Conservation (phyloP, 805 yeast genomes). For the Zygoascus bituminiphila region DNA sequence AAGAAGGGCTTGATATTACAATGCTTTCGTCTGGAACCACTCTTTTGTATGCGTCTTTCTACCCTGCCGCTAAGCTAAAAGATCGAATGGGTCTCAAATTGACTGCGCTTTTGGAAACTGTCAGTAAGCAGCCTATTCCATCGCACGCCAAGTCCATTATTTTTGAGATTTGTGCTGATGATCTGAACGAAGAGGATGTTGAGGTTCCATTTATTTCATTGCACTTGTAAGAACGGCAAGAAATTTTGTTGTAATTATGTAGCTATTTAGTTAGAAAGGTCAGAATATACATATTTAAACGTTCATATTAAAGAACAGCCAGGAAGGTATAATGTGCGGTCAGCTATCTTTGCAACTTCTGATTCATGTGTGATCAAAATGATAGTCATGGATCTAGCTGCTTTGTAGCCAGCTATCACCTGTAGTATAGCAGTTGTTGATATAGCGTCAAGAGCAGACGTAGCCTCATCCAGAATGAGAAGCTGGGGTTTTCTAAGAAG, state of each 20-base stretch:
- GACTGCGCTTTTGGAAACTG: conserved; percentile 71
- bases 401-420: conserved; percentile 35
- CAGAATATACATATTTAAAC: neutral
- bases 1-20: conserved; percentile 79
- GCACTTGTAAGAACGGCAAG: conserved; percentile 31
- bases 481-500: conserved; percentile 59
- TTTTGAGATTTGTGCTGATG: conserved; percentile 89
- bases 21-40: conserved; percentile 92
- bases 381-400: conserved; percentile 36
- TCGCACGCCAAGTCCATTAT: conserved; percentile 67
- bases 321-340: conserved; percentile 28
- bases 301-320: neutral
- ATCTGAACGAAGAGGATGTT: conserved; percentile 86
- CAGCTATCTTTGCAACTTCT: conserved; percentile 55
- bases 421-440: conserved; percentile 45
- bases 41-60: conserved; percentile 83
- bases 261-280: neutral
- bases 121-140: conserved; percentile 76
- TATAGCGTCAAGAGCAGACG: conserved; percentile 73
- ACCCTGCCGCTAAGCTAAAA: conserved; percentile 81
- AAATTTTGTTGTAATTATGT: neutral
- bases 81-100: conserved; percentile 64
- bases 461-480: conserved; percentile 73
- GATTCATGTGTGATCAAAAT: conserved; percentile 68
- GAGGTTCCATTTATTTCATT: conserved; percentile 85